Conservation (phyloP, 148 eudicot genomes). For the Hydrangea macrophylla region DNA sequence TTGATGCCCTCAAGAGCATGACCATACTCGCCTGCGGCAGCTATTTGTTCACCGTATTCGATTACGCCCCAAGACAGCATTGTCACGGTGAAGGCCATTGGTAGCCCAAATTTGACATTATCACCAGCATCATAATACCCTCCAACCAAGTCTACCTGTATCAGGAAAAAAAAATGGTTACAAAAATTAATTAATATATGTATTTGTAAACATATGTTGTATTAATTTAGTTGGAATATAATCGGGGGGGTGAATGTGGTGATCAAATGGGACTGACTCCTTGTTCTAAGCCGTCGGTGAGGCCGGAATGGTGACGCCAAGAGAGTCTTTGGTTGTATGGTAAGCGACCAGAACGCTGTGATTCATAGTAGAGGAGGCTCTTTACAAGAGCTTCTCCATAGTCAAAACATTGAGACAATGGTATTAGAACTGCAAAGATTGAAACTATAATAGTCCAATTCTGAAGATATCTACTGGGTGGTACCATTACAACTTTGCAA, state of each 20-base stretch:
- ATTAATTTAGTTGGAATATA: no score
- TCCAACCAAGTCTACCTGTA: constrained; percentile 78
- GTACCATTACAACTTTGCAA: neutral
- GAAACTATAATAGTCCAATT: constrained; percentile 5
- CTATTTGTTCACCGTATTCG: constrained; percentile 45
- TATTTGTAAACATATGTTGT: no score
- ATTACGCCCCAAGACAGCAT: constrained; percentile 72
- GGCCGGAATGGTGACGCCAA: constrained; percentile 70
- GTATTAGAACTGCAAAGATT: constrained; percentile 5
- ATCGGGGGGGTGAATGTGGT: neutral
- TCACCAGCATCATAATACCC: constrained; percentile 88
- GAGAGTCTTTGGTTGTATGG: constrained; percentile 59
- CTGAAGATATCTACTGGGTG: neutral
- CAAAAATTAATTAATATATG: no score
- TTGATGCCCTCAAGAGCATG: constrained; percentile 57
- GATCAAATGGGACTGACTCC: constrained; percentile 33
- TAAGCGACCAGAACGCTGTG: constrained; percentile 72
- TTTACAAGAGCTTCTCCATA: constrained; percentile 56
- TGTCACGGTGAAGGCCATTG: constrained; percentile 77
- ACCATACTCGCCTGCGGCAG: constrained; percentile 37
- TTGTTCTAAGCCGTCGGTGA: constrained; percentile 66
- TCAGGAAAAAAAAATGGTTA: no score
- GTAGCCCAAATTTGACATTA: constrained; percentile 77
- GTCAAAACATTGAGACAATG: constrained; percentile 12
- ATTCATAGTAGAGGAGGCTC: constrained; percentile 63